Evolutionary conservation across 805 yeast species (phyloP).

Genomic region (Kazachstania bromeliacearum): DNA sequence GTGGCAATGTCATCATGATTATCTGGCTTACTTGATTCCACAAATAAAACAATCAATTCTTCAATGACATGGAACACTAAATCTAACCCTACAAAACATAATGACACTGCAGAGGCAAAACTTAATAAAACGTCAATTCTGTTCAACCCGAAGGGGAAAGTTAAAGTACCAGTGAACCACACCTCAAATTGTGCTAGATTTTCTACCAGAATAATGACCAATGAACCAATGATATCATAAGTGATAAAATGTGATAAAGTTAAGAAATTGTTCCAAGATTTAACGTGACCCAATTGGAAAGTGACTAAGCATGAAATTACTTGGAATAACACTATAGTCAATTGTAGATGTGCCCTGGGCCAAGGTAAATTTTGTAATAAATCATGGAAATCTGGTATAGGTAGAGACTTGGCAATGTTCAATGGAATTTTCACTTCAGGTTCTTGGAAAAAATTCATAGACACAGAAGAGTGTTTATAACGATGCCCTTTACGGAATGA

Average conservation of each 20-base stretch:
- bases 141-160: conserved; percentile 90
- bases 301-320: conserved; percentile 43
- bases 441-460: conserved; percentile 91
- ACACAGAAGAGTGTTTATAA: conserved; percentile 91
- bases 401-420: conserved; percentile 60
- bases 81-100: conserved; percentile 87
- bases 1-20: conserved; percentile 27
- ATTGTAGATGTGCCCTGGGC: conserved; percentile 44
- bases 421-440: conserved; percentile 69
- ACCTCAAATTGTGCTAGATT: conserved; percentile 86
- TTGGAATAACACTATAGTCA: conserved; percentile 55
- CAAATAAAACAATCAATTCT: conserved; percentile 43
- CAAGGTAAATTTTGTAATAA: conserved; percentile 48
- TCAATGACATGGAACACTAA: conserved; percentile 79
- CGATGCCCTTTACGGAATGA: conserved; percentile 88
- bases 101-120: conserved; percentile 74
- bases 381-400: conserved; percentile 45
- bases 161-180: conserved; percentile 75
- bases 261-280: conserved; percentile 49
- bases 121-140: conserved; percentile 81
- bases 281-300: conserved; percentile 50
- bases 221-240: conserved; percentile 75
- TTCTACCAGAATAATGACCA: conserved; percentile 60
- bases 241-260: conserved; percentile 81
- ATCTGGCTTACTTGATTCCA: conserved; percentile 18